Evolutionary conservation across 2,329 filamentous ascomycete genomes (phyloP).

Genomic region (Helotiales sp.): DNA sequence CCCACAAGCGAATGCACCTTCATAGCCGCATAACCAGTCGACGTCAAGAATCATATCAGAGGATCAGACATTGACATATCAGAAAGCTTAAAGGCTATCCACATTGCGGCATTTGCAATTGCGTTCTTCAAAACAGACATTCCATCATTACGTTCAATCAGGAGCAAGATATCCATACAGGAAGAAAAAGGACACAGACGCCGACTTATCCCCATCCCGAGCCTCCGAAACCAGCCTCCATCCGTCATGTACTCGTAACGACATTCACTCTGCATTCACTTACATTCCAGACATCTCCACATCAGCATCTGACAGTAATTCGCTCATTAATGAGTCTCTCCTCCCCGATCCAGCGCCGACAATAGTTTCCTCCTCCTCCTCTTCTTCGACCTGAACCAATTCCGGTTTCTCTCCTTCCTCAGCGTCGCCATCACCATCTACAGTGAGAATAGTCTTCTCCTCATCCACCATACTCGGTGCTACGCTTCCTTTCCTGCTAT

Average conservation of each 20-base stretch:
- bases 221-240: neutral
- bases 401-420: slow-evolving; percentile 29
- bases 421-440: slow-evolving; percentile 33
- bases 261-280: neutral
- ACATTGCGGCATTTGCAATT: neutral
- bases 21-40: neutral
- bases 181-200: neutral
- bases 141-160: neutral
- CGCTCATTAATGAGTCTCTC: slow-evolving; percentile 30
- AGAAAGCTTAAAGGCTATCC: too few species aligned
- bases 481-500: slow-evolving; percentile 21
- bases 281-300: slow-evolving; percentile 26
- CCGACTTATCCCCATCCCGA: neutral
- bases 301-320: slow-evolving; percentile 34
- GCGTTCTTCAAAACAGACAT: neutral
- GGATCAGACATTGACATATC: neutral
- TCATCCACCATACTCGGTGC: slow-evolving; percentile 34
- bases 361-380: slow-evolving; percentile 27
- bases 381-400: slow-evolving; percentile 43
- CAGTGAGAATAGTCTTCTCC: slow-evolving; percentile 38
- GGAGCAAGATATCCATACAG: neutral
- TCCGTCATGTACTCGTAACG: neutral
- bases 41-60: neutral
- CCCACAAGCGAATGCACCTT: neutral
- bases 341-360: slow-evolving; percentile 10